phyloP scores from a whole-genome alignment of 1,284 basidiomycete species.

The Coniferiporia sulphurascens region DNA sequence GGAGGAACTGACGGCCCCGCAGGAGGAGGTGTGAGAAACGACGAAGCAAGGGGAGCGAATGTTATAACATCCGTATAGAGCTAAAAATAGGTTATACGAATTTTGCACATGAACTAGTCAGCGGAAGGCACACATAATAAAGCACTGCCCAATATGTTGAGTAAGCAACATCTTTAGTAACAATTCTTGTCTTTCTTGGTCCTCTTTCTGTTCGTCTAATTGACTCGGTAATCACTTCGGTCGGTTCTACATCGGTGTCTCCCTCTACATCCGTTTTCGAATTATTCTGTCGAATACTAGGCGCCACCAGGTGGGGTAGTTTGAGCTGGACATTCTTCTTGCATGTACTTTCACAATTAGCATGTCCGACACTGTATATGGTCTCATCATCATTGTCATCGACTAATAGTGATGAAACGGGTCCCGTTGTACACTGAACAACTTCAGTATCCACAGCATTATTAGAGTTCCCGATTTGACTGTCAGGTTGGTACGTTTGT shows the following conservation, averaged over 20 bases:
- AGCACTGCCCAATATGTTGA: constrained; percentile 79
- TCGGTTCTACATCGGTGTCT: constrained; percentile 20
- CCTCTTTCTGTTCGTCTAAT: constrained; percentile 21
- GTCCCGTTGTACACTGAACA: neutral
- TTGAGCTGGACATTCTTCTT: constrained; percentile 30
- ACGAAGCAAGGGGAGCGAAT: constrained; percentile 80
- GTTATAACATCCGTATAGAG: constrained; percentile 82
- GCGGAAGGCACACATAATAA: constrained; percentile 60
- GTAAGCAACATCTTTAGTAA: constrained; percentile 77
- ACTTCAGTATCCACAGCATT: neutral
- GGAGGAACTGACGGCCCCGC: constrained; percentile 28
- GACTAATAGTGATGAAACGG: neutral
- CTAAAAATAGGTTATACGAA: constrained; percentile 33
- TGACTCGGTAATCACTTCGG: constrained; percentile 21
- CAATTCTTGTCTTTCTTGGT: constrained; percentile 51
- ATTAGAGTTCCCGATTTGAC: neutral
- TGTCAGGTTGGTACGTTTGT: neutral
- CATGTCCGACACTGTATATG: neutral
- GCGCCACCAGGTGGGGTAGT: constrained; percentile 31
- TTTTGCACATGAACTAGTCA: constrained; percentile 7
- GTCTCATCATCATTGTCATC: neutral
- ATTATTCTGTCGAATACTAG: constrained; percentile 26
- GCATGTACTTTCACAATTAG: constrained; percentile 13
- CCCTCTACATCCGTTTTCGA: neutral
- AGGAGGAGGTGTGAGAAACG: constrained; percentile 37